Evolutionary conservation across 352 stramenopile species (phyloP).

Genomic region (Globisporangium solare): DNA sequence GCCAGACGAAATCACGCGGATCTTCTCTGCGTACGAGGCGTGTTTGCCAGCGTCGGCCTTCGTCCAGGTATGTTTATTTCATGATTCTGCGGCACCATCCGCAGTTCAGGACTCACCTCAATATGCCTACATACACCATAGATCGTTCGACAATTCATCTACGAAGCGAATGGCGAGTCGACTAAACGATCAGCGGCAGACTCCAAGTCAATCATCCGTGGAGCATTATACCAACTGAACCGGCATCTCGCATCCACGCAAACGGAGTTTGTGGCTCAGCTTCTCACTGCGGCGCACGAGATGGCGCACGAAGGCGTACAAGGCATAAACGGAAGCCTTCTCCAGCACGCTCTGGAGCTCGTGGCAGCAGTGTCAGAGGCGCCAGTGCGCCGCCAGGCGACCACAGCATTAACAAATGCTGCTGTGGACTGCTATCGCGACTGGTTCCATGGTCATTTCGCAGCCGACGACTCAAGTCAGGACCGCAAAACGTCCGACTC

Average conservation of each 20-base stretch:
- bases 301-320: constrained; percentile 22
- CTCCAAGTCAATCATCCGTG: constrained; percentile 5
- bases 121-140: background rate
- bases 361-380: constrained; percentile 11
- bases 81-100: background rate
- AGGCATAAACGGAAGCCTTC: constrained; percentile 8
- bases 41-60: constrained; percentile 7
- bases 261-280: constrained; percentile 11
- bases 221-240: constrained; percentile 13
- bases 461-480: background rate
- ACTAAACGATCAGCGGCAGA: background rate
- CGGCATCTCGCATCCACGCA: constrained; percentile 10
- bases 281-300: constrained; percentile 30
- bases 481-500: background rate
- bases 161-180: constrained; percentile 4
- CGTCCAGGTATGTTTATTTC: constrained; percentile 5
- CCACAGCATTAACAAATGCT: background rate
- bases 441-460: constrained; percentile 27
- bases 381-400: background rate
- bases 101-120: background rate
- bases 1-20: constrained; percentile 1
- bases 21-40: constrained; percentile 17
- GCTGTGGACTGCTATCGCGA: constrained; percentile 14
- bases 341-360: constrained; percentile 28
- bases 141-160: constrained; percentile 17